A percentile compares a stretch with the other conserved stretches of the same genome.
These are phyloP conservation scores for Combretum micranthum DNA, from an alignment of 345 rosid genomes.

Conservation along the genomic window DNA sequence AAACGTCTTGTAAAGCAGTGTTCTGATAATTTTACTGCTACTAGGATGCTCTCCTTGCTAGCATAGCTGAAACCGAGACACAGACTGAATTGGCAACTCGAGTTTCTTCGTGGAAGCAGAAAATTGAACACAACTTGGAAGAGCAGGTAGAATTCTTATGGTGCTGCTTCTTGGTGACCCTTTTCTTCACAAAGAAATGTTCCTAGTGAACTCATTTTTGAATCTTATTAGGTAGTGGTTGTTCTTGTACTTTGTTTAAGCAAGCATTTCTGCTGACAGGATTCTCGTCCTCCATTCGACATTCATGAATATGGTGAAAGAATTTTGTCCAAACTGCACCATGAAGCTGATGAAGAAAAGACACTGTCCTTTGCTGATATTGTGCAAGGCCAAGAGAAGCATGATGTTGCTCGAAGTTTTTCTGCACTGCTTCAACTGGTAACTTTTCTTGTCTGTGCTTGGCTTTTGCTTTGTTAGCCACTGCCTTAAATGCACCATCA, in stretches of 20 bases:
- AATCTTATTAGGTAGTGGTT: neutral
- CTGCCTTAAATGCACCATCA: constrained; percentile 2
- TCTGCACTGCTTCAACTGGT: constrained; percentile 98
- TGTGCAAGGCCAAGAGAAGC: constrained; percentile 72
- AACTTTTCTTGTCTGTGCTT: constrained; percentile 13
- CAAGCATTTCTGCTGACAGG: constrained; percentile 36
- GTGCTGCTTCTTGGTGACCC: neutral
- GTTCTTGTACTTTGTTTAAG: neutral
- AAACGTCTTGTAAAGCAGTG: neutral
- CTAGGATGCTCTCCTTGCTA: constrained; percentile 93
- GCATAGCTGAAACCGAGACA: constrained; percentile 85
- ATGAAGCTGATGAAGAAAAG: constrained; percentile 29
- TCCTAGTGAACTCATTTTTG: neutral
- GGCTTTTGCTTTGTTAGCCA: neutral
- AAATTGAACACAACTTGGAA: constrained; percentile 82
- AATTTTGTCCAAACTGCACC: constrained; percentile 52
- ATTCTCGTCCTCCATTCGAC: constrained; percentile 80
- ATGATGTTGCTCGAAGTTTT: constrained; percentile 84
- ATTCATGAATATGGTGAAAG: constrained; percentile 77
- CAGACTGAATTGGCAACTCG: constrained; percentile 92
- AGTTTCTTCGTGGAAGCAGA: constrained; percentile 90
- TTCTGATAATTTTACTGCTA: neutral
- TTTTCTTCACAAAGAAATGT: neutral
- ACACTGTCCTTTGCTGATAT: constrained; percentile 50
- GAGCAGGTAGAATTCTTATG: constrained; percentile 54